Conservation (phyloP, 2,329 filamentous ascomycete genomes). For the Monosporascus sp. region DNA sequence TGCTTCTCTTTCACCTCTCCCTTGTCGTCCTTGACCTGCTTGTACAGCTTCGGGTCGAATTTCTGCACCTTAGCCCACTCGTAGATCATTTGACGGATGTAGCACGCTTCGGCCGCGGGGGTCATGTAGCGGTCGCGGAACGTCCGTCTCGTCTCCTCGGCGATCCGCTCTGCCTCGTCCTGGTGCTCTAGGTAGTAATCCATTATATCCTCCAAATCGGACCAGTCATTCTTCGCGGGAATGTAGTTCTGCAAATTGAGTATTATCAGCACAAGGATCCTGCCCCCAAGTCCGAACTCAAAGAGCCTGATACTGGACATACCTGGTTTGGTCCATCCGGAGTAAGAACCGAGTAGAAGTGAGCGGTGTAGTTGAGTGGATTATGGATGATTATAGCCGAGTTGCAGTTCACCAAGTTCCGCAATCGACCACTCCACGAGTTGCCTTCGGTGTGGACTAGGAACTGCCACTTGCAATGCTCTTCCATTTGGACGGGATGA, state of each 20-base stretch:
- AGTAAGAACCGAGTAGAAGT: slow-evolving; percentile 39
- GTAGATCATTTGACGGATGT: slow-evolving; percentile 39
- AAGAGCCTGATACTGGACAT: slow-evolving; percentile 28
- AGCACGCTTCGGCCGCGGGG: slow-evolving; percentile 49
- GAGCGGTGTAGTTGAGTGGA: slow-evolving; percentile 38
- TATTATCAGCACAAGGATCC: slow-evolving; percentile 10
- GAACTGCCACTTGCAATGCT: slow-evolving; percentile 44
- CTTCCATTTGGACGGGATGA: slow-evolving; percentile 42
- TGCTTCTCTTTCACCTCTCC: neutral
- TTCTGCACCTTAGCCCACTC: slow-evolving; percentile 8
- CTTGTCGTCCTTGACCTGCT: slow-evolving; percentile 1
- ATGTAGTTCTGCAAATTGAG: slow-evolving; percentile 38
- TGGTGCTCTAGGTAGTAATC: slow-evolving; percentile 37
- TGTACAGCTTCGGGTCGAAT: slow-evolving; percentile 4
- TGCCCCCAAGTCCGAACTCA: neutral
- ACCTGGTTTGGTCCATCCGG: neutral
- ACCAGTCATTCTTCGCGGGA: slow-evolving; percentile 39
- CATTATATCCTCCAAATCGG: slow-evolving; percentile 30
- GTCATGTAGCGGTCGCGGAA: slow-evolving; percentile 45
- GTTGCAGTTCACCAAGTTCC: slow-evolving; percentile 46
- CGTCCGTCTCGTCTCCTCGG: slow-evolving; percentile 24
- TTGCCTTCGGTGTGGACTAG: slow-evolving; percentile 48
- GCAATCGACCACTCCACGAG: slow-evolving; percentile 48
- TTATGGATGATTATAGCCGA: slow-evolving; percentile 43
- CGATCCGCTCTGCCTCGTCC: slow-evolving; percentile 41